Evolutionary conservation across 2,329 filamentous ascomycete genomes (phyloP).

Genomic region (Aspergillus sp.): DNA sequence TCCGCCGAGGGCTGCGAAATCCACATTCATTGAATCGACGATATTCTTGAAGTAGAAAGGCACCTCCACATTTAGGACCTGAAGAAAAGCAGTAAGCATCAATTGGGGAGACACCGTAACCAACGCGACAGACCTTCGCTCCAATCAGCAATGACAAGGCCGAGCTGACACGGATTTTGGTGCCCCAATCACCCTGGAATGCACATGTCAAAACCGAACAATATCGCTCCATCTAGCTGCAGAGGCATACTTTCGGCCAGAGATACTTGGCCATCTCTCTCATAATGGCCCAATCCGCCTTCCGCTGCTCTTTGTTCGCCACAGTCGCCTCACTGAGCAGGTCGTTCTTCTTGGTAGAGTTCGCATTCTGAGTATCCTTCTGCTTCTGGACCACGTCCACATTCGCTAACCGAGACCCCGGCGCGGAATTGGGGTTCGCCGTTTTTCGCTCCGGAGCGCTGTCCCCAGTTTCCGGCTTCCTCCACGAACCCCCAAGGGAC

Average conservation of each 20-base stretch:
- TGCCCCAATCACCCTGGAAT: slow-evolving; percentile 58
- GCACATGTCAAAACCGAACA: slow-evolving; percentile 11
- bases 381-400: slow-evolving; percentile 13
- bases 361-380: slow-evolving; percentile 15
- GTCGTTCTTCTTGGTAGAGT: slow-evolving; percentile 41
- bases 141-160: slow-evolving; percentile 78
- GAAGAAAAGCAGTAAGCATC: slow-evolving; percentile 13
- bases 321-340: slow-evolving; percentile 56
- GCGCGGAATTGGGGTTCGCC: slow-evolving; percentile 6
- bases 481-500: slow-evolving; percentile 12
- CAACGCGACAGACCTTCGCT: slow-evolving; percentile 56
- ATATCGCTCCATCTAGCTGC: too few species aligned
- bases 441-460: slow-evolving; percentile 7
- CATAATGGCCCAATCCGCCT: slow-evolving; percentile 97
- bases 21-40: slow-evolving; percentile 95
- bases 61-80: slow-evolving; percentile 87
- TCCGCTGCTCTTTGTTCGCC: slow-evolving; percentile 77
- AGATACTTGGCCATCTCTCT: slow-evolving; percentile 94
- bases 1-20: slow-evolving; percentile 75
- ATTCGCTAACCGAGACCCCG: slow-evolving; percentile 11
- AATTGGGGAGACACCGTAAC: not conserved
- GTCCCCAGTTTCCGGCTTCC: slow-evolving; percentile 14
- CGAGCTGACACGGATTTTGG: slow-evolving; percentile 73
- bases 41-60: slow-evolving; percentile 99
- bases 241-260: slow-evolving; percentile 64